Evolutionary conservation across 176 grass and related monocot genomes (phyloP), one percentile per base, ranked within the genome.

Genomic region (Chrysopogon serrulatus): DNA sequence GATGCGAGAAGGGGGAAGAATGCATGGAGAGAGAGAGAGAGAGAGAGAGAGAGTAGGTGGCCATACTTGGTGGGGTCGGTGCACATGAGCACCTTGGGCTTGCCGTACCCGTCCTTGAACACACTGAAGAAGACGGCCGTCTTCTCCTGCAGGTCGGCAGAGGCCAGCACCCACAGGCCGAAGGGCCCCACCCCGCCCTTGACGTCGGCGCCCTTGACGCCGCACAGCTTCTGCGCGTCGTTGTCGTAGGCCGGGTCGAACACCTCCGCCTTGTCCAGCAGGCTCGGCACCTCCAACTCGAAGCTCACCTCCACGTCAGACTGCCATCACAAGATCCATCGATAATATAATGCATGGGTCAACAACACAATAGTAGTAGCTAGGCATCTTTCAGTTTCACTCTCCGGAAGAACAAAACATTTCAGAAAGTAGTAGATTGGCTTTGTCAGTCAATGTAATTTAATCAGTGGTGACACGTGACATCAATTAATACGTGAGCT

Each of bases 51-150:
- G 8, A 5, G n/a, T 0, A 30, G 19, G 13, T 30, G 31, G 73
- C n/a, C 64, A 13, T 61, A 92, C 94, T 71, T 94, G 0, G 87
- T 97, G 9, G 91, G 89, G 65, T 97, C 94, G 44, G 77, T 69
- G 82, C 94, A 97, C 94, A 97, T 92, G 61, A 97, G 94, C 47
- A 97, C 78, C 39, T 90, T 81, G 24, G 72, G 84, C 79, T 92
- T 92, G 68, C 68, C 41, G n/a, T 85, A 21, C 0, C 41, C 56
- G 32, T 68, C 64, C 42, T 74, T 90, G 82, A 94, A 94, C 0
- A 94, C 61, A 2, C 86, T 87, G 82, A 97, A 97, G 78, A 94
- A 90, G 14, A 92, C 62, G 10, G 83, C 82, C 5, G 92, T 97
- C 49, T 77, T 92, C 80, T 94, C 94, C 56, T 68, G 57, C 51